Conservation (phyloP, 768 basidiomycete species). For the Strobilomyces echinocephalus region DNA sequence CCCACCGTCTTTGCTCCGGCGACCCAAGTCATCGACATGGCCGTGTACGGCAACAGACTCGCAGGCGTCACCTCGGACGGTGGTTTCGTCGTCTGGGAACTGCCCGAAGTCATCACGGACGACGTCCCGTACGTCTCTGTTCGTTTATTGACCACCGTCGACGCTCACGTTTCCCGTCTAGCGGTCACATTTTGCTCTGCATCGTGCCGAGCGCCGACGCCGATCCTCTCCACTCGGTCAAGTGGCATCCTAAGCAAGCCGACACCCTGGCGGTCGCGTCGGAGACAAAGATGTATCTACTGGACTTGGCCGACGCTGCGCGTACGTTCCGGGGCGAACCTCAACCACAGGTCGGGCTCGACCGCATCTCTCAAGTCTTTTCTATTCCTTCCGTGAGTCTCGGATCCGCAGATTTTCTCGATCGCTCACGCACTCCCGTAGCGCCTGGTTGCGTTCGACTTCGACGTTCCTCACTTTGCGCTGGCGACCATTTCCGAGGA, state of each 20-base stretch:
- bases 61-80: slow-evolving; percentile 86
- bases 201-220: slow-evolving; percentile 53
- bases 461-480: slow-evolving; percentile 71
- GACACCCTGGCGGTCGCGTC: slow-evolving; percentile 83
- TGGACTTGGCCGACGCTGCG: slow-evolving; percentile 64
- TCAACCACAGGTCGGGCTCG: slow-evolving; percentile 63
- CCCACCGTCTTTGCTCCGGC: slow-evolving; percentile 54
- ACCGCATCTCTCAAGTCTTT: slow-evolving; percentile 64
- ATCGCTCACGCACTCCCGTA: slow-evolving; percentile 26
- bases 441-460: slow-evolving; percentile 82
- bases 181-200: slow-evolving; percentile 65
- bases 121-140: slow-evolving; percentile 68
- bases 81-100: slow-evolving; percentile 85
- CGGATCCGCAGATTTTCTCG: background rate
- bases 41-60: slow-evolving; percentile 74
- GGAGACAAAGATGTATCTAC: slow-evolving; percentile 62
- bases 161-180: slow-evolving; percentile 26
- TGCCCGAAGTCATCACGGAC: slow-evolving; percentile 78
- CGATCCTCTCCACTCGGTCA: slow-evolving; percentile 59
- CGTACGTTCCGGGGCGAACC: slow-evolving; percentile 32
- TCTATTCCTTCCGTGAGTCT: slow-evolving; percentile 61
- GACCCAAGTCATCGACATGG: slow-evolving; percentile 79
- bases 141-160: background rate
- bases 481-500: slow-evolving; percentile 71
- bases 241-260: slow-evolving; percentile 9